A percentile compares a stretch with the other conserved stretches of the same genome.
Conservation (phyloP, 1,284 basidiomycete species). For the Takashimella tepidaria region DNA sequence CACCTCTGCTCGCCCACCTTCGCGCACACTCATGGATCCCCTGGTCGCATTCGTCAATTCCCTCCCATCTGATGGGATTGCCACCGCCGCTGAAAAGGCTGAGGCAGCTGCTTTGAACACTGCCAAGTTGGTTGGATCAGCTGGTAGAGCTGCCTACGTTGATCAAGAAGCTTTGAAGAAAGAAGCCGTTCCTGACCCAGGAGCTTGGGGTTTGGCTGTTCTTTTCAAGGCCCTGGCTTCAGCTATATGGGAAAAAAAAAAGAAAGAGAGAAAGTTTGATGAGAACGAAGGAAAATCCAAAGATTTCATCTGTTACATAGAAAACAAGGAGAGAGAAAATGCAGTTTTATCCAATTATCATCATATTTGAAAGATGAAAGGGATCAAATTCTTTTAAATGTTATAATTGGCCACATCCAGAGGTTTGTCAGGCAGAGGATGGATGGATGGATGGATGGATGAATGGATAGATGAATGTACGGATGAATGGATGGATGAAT, state of each 20-base stretch:
- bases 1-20: constrained; percentile 81
- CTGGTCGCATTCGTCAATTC: constrained; percentile 70
- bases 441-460: no score
- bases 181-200: constrained; percentile 74
- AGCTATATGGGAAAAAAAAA: background rate
- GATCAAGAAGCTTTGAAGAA: constrained; percentile 65
- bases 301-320: no score
- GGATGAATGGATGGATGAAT: no score
- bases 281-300: no score
- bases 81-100: constrained; percentile 60
- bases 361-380: no score
- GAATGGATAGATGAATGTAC: no score
- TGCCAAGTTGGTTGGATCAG: constrained; percentile 75
- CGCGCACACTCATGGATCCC: constrained; percentile 85
- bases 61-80: constrained; percentile 52
- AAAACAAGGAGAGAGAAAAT: no score
- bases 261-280: no score
- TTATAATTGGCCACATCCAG: no score
- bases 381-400: no score
- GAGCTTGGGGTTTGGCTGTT: constrained; percentile 82
- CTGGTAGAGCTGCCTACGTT: constrained; percentile 84
- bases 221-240: constrained; percentile 57
- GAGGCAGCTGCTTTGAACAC: constrained; percentile 62
- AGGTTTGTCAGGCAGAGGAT: no score
- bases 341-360: no score